phyloP scores from a whole-genome alignment of 2,329 filamentous ascomycete species.

The Cladosporium halotolerans region DNA sequence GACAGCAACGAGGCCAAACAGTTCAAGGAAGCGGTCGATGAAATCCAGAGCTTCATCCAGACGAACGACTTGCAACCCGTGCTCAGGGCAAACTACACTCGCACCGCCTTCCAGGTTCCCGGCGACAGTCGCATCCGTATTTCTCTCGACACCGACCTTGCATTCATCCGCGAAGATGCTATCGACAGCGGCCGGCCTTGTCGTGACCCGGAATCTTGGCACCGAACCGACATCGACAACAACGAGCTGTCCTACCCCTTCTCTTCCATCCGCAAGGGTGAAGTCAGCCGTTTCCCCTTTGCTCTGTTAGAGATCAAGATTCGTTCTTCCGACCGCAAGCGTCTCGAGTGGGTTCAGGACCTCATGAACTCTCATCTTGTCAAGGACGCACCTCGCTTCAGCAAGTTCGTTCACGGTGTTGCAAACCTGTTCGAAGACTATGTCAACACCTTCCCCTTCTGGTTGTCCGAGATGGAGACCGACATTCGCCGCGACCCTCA shows the following conservation, averaged over 20 bases:
- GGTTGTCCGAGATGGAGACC: slow-evolving; percentile 83
- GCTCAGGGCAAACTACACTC: slow-evolving; percentile 84
- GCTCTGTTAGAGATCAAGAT: slow-evolving; percentile 91
- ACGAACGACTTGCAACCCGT: slow-evolving; percentile 74
- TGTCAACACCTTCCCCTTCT: slow-evolving; percentile 94
- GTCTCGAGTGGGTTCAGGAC: slow-evolving; percentile 81
- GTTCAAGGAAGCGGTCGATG: slow-evolving; percentile 65
- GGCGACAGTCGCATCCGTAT: slow-evolving; percentile 85
- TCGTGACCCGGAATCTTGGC: slow-evolving; percentile 83
- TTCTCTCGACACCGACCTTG: slow-evolving; percentile 86
- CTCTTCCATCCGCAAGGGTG: slow-evolving; percentile 77
- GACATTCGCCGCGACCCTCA: slow-evolving; percentile 94
- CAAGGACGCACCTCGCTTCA: slow-evolving; percentile 82
- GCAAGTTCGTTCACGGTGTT: slow-evolving; percentile 92
- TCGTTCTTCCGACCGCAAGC: slow-evolving; percentile 51
- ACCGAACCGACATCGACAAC: slow-evolving; percentile 82
- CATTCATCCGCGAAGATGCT: slow-evolving; percentile 70
- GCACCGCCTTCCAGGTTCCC: slow-evolving; percentile 94
- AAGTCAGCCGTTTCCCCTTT: slow-evolving; percentile 85
- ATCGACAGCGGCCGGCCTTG: slow-evolving; percentile 80
- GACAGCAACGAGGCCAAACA: slow-evolving; percentile 59
- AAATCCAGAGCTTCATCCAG: slow-evolving; percentile 74
- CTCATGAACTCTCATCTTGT: slow-evolving; percentile 89
- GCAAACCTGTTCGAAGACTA: slow-evolving; percentile 87
- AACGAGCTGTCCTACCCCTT: slow-evolving; percentile 81